These are phyloP conservation scores for Sutorius australiensis DNA, from an alignment of 768 basidiomycete genomes.

Conservation along the genomic window DNA sequence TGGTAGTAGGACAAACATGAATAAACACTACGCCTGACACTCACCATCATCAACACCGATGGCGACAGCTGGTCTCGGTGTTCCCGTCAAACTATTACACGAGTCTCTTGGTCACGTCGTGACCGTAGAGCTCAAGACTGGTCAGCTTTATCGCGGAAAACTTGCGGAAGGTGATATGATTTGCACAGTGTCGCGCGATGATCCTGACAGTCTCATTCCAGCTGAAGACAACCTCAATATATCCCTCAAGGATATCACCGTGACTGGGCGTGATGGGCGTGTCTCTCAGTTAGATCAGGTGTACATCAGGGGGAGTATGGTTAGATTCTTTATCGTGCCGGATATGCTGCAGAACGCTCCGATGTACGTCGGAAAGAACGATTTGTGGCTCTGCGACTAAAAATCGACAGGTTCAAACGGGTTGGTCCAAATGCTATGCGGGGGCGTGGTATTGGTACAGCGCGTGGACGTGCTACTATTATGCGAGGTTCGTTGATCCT, in stretches of 20 bases:
- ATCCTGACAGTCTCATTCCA: constrained; percentile 35
- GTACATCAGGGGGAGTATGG: constrained; percentile 97
- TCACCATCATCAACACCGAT: constrained; percentile 22
- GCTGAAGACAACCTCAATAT: constrained; percentile 99
- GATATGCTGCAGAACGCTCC: constrained; percentile 99
- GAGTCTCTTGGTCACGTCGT: constrained; percentile 95
- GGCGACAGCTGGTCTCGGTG: constrained; percentile 69
- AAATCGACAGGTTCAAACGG: constrained; percentile 84
- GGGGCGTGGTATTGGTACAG: constrained; percentile 98
- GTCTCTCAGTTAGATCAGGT: constrained; percentile 99
- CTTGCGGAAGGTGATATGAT: constrained; percentile 75
- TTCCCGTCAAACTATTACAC: constrained; percentile 94
- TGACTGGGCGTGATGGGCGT: constrained; percentile 95
- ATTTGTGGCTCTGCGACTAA: constrained; percentile 6
- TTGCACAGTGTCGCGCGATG: constrained; percentile 6
- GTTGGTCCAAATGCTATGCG: constrained; percentile 98
- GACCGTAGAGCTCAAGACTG: constrained; percentile 97
- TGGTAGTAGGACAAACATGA: constrained; percentile 11
- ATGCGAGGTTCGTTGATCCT: constrained; percentile 75
- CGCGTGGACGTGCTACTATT: constrained; percentile 96
- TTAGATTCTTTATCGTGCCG: constrained; percentile 98
- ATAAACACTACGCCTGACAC: constrained; percentile 15
- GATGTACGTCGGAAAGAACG: constrained; percentile 61
- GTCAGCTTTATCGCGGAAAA: constrained; percentile 95
- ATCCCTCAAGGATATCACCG: constrained; percentile 93